Percentiles rank a stretch among this genome's conserved stretches.
Evolutionary conservation across 2,329 filamentous ascomycete genomes (phyloP).

Genomic region (Xylaria arbuscula): DNA sequence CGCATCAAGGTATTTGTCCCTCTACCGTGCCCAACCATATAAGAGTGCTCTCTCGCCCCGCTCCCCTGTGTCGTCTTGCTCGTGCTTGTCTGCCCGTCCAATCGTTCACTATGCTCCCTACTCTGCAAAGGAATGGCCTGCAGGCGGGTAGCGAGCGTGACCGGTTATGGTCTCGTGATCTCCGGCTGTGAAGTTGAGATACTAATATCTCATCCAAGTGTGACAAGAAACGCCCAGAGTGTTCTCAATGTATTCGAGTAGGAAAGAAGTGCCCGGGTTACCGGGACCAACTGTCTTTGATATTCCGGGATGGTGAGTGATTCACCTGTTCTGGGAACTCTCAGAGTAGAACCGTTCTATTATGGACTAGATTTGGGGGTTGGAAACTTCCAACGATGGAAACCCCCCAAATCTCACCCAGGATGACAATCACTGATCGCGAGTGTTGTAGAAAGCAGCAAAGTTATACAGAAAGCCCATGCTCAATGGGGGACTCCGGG

Average conservation of each 20-base stretch:
- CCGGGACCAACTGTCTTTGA: constrained; percentile 70
- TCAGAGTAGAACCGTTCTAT: not conserved
- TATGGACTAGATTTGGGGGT: not conserved
- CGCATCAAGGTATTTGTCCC: constrained; percentile 62
- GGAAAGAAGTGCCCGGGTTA: constrained; percentile 72
- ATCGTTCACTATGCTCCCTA: not conserved
- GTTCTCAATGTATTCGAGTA: constrained; percentile 70
- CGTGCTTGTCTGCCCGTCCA: not conserved
- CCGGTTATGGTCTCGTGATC: not conserved
- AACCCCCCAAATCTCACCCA: not conserved
- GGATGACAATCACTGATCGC: not conserved
- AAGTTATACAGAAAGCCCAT: constrained; percentile 69
- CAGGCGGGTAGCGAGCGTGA: not conserved
- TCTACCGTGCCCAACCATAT: constrained; percentile 17
- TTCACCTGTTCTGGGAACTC: not conserved
- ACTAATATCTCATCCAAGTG: constrained; percentile 57
- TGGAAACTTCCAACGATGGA: not conserved
- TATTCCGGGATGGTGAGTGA: constrained; percentile 67
- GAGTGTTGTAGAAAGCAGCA: constrained; percentile 59
- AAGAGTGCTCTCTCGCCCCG: constrained; percentile 13
- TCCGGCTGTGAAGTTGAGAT: not conserved
- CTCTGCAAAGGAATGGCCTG: not conserved
- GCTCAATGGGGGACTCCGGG: constrained; percentile 59
- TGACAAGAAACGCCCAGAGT: constrained; percentile 69
- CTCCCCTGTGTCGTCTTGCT: constrained; percentile 3